Base-by-base conservation (phyloP, 2,329 filamentous ascomycete species). In the Curvularia sp. region DNA sequence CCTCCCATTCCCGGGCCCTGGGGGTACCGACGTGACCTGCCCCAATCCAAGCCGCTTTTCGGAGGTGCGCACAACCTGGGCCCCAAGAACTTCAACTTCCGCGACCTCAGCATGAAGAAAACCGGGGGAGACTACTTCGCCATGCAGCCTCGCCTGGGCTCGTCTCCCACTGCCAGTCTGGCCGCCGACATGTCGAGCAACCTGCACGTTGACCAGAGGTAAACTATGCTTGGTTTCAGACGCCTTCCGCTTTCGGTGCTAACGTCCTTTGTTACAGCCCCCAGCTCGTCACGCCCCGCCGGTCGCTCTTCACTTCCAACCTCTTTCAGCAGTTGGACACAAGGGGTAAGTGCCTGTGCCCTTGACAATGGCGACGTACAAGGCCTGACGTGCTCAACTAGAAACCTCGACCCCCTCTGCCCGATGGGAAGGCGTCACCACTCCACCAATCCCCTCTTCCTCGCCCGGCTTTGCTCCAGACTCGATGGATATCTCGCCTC, bases 191-290 rank as follows among this genome's bases (percentile, higher is more conserved):
- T 98, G 70, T 97, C 93, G 57, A 93, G 97, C 76, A 99, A 98
- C 82, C 96, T 98, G 77, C 91, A 94, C 75, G 91, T 98, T 76
- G 93, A 97, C 79, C 92, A 90, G 74, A 97, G 93, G 94, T 97
- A 83, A 68, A 23, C 32, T 36, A 55, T 51, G 19, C 63, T 67
- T 23, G 34, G 28, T 67, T 70, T 66, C 81, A 60, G 61, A 62
- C 63, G 32, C 49, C 53, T 56, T 59, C 59, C 63, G 47, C 43
- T 56, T 63, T 34, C 58, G 42, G 48, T 61, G 57, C 71, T 84
- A 68, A 84, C 76, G 65, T 61, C 72, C 68, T 73, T 70, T 76
- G 67, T 72, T 72, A 55, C 78, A 96, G 92, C 78, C 92, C 92
- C 32, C 89, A 91, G 77, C 84, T 93, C 66, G 89, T 89, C 12